These are phyloP conservation scores for Dendrobium huoshanense DNA, from an alignment of 106 monocot species.

Conservation along the genomic window DNA sequence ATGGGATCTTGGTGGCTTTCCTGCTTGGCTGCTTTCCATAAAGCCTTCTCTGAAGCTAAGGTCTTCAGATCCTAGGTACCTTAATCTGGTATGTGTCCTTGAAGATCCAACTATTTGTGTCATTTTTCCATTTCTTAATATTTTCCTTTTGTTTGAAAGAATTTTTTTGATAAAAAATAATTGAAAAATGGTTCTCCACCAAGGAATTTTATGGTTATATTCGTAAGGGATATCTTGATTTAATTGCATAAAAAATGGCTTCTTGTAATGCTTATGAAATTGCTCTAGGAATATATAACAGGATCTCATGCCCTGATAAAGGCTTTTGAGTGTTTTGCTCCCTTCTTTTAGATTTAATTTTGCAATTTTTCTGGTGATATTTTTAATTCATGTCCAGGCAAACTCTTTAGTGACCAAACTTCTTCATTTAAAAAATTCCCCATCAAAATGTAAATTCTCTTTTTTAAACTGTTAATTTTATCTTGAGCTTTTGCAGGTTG, in stretches of 20 bases:
- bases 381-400: neutral
- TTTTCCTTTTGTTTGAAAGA: neutral
- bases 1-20: conserved; percentile 99
- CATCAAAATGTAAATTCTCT: neutral
- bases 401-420: neutral
- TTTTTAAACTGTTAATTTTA: neutral
- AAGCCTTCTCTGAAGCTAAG: conserved; percentile 73
- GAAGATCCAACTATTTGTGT: neutral
- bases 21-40: conserved; percentile 87
- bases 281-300: neutral
- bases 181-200: neutral
- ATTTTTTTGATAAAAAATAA: neutral
- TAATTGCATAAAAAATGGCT: neutral
- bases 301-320: neutral
- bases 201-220: neutral
- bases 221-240: neutral
- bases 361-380: neutral
- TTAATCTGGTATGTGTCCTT: conserved; percentile 51
- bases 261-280: neutral
- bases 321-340: neutral
- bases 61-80: conserved; percentile 83
- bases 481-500: conserved; percentile 48
- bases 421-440: neutral
- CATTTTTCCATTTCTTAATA: neutral
- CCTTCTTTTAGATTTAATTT: neutral